Conservation (phyloP, 495 filamentous ascomycete genomes). For the Neurospora discreta region DNA sequence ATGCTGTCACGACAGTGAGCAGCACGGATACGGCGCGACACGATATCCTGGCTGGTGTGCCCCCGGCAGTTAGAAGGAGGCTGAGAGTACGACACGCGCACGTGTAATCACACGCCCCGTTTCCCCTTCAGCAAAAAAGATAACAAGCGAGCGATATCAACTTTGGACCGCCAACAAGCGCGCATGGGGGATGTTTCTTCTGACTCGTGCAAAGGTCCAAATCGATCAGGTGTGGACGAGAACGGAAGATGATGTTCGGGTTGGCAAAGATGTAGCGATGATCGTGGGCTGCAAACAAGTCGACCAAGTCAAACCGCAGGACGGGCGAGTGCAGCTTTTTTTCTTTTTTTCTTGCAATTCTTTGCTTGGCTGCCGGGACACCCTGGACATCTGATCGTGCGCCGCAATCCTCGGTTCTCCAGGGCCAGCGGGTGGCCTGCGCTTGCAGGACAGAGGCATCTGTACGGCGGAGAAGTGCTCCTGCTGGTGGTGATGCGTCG, state of each 20-base stretch:
- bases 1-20: slow-evolving; percentile 13
- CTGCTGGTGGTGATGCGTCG: not conserved
- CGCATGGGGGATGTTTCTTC: not conserved
- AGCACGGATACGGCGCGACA: not conserved
- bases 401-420: not conserved
- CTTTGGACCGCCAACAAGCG: not conserved
- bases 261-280: not conserved
- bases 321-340: not conserved
- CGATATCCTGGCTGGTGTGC: not conserved
- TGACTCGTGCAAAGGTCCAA: not conserved
- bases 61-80: slow-evolving; percentile 2
- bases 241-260: not conserved
- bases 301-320: not conserved
- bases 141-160: not conserved
- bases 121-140: not conserved
- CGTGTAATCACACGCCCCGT: not conserved
- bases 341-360: not conserved
- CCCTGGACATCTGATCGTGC: not conserved
- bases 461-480: not conserved
- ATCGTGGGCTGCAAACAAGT: not conserved
- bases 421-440: not conserved
- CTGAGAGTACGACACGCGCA: not conserved
- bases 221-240: not conserved
- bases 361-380: not conserved
- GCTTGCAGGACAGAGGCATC: not conserved